Evolutionary conservation across 2,329 filamentous ascomycete species (phyloP).

Genomic region (Fonsecaea pedrosoi): DNA sequence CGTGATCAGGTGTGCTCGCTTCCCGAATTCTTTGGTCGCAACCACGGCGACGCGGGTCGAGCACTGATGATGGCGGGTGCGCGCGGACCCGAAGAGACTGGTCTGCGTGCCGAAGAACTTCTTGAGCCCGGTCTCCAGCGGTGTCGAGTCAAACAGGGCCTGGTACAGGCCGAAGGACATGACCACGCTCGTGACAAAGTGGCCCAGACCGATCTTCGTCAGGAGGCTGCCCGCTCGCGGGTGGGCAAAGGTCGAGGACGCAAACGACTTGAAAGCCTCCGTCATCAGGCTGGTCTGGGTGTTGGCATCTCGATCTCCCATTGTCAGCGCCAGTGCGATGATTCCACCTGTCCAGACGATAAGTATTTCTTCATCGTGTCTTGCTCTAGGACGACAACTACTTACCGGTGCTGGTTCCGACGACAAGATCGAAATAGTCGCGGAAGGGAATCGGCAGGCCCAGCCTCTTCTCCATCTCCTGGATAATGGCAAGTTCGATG

Average conservation of each 20-base stretch:
- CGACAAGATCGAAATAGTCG: slow-evolving; percentile 33
- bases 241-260: slow-evolving; percentile 1
- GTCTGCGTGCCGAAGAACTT: slow-evolving; percentile 9
- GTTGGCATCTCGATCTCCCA: slow-evolving; percentile 14
- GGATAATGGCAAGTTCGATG: slow-evolving; percentile 30
- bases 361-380: background rate
- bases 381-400: background rate
- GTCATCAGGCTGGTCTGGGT: slow-evolving; percentile 9
- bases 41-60: slow-evolving; percentile 21
- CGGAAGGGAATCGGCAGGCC: slow-evolving; percentile 28
- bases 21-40: slow-evolving; percentile 13
- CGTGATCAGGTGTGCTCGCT: slow-evolving; percentile 14
- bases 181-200: slow-evolving; percentile 23
- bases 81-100: slow-evolving; percentile 17
- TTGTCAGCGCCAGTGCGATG: slow-evolving; percentile 6
- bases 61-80: slow-evolving; percentile 20
- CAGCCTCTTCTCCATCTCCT: slow-evolving; percentile 26
- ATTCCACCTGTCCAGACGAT: slow-evolving; percentile 6
- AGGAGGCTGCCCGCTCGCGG: slow-evolving; percentile 6
- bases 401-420: slow-evolving; percentile 34
- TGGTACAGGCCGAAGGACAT: slow-evolving; percentile 18
- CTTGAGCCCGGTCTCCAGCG: slow-evolving; percentile 9
- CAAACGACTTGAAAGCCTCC: slow-evolving; percentile 14
- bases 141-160: slow-evolving; percentile 12
- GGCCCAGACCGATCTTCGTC: slow-evolving; percentile 9